Base-by-base conservation (phyloP, 108 stramenopile species). In the Cylindrotheca closterium region DNA sequence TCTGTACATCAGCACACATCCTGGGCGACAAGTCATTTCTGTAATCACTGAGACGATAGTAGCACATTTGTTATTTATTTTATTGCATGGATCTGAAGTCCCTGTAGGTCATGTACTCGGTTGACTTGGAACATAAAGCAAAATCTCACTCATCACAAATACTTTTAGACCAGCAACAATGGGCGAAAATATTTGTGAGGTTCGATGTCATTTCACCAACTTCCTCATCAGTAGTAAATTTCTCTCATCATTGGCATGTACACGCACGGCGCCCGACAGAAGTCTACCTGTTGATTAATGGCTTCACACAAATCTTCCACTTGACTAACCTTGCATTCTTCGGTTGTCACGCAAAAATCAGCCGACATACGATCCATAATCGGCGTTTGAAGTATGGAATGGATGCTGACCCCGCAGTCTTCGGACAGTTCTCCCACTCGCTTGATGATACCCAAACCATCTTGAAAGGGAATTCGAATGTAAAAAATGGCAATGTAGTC, bases 261-360 rank as follows among this genome's bases (percentile, higher is more conserved):
- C 30, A 82, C 56, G 27, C 81, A 79, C 18, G 77, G 62, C 29
- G 55, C 67, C 28, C 77, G 57, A 4, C 70, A 77, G 60, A 89
- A 89, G 47, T 81, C 79, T 18, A 27, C 42, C 59, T 83, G 73
- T 51, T 65, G 47, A 30, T 71, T 79, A 51, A 89, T 76, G 12
- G 74, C 69, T 5, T 78, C 72, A 54, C 84, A 85, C 2, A 89
- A 52, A 2, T 59, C 58, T 54, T 80, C 47, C 10, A 89, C 70
- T 55, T 89, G 79, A 7, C 75, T 78, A 30, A 75, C 54, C 30
- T 73, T 64, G 42, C 82, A 83, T 30, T 79, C 73, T 51, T 94
- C 93, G 2, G 89, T 90, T 26, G 90, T 94, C 5, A 94, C 86
- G 4, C 83, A 82, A 47, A 89, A 91, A 63, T 91, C 87, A 15